Percentiles rank a stretch among this genome's conserved stretches.
Evolutionary conservation across 345 rosid species (phyloP).

Genomic region (Melaleuca quinquenervia): DNA sequence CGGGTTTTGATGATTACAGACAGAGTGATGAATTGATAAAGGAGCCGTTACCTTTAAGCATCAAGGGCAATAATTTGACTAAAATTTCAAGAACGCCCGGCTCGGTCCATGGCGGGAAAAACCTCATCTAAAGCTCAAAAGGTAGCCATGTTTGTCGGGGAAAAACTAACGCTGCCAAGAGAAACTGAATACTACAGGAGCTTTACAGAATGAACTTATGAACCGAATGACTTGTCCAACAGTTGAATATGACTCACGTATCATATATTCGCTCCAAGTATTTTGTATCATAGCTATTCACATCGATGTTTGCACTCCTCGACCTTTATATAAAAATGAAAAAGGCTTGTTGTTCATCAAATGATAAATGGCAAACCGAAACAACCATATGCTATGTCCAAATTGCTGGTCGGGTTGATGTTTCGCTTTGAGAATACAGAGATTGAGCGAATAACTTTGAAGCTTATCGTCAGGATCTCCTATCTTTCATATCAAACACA

Average conservation of each 20-base stretch:
- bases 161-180: background rate
- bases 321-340: background rate
- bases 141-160: background rate
- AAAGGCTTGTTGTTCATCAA: background rate
- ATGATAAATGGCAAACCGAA: background rate
- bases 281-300: background rate
- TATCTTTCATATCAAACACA: rapidly evolving
- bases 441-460: background rate
- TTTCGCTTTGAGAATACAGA: background rate
- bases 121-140: background rate
- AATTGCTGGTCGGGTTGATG: background rate
- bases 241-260: background rate
- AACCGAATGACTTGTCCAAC: background rate
- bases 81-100: background rate
- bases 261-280: background rate
- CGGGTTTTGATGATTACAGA: background rate
- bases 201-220: background rate
- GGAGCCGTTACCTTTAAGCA: background rate
- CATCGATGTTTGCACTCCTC: background rate
- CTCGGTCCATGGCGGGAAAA: background rate
- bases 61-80: background rate
- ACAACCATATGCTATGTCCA: background rate
- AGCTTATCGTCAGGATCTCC: background rate
- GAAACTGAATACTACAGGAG: background rate
- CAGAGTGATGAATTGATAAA: background rate